These are phyloP conservation scores for Xylariaceae sp. DNA, from an alignment of 2,329 filamentous ascomycete genomes.

Conservation along the genomic window DNA sequence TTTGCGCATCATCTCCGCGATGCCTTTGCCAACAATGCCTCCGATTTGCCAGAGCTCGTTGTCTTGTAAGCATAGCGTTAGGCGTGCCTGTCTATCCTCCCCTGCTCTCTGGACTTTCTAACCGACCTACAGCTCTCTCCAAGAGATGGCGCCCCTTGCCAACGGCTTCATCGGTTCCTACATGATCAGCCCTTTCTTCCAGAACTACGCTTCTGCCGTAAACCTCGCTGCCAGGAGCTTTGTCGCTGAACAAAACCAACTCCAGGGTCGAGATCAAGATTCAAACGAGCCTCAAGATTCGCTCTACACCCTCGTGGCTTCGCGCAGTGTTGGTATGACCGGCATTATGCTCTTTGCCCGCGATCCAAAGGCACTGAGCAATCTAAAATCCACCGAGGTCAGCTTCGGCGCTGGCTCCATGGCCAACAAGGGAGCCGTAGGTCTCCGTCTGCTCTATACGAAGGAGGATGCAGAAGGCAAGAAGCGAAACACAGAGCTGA, in stretches of 20 bases:
- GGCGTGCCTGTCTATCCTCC: not conserved
- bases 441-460: conserved; percentile 62
- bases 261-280: not conserved
- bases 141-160: conserved; percentile 83
- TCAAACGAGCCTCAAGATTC: conserved; percentile 22
- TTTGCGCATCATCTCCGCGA: conserved; percentile 68
- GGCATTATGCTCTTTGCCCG: conserved; percentile 80
- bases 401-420: conserved; percentile 83
- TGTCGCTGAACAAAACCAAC: conserved; percentile 9
- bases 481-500: conserved; percentile 57
- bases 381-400: conserved; percentile 73
- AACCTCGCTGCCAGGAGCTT: conserved; percentile 58
- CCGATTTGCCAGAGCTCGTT: conserved; percentile 49
- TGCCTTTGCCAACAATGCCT: conserved; percentile 49
- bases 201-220: conserved; percentile 66
- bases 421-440: conserved; percentile 94
- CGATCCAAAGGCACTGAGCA: conserved; percentile 54
- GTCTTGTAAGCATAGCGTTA: conserved; percentile 46
- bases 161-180: conserved; percentile 82
- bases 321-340: conserved; percentile 82
- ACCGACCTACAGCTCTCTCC: conserved; percentile 60
- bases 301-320: conserved; percentile 65
- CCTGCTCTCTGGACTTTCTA: not conserved
- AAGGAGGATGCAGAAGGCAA: conserved; percentile 36
- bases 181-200: conserved; percentile 71